Conservation (phyloP, 1,284 basidiomycete genomes). For the Abortiporus biennis region DNA sequence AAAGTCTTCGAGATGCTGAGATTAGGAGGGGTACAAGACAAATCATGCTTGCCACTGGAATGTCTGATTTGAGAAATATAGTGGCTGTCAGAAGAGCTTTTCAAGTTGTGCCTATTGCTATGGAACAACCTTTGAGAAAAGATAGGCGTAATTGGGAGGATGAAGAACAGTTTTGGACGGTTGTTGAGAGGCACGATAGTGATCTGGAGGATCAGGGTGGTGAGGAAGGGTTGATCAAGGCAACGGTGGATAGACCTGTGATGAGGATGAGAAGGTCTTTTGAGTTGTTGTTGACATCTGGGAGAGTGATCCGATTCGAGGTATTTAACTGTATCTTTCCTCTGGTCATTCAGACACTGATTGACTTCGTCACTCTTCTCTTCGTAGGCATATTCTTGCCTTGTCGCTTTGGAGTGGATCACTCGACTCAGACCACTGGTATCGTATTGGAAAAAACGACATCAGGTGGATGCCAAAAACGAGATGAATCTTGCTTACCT, state of each 20-base stretch:
- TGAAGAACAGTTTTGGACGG: constrained; percentile 34
- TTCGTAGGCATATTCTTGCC: constrained; percentile 53
- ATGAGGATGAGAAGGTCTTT: constrained; percentile 67
- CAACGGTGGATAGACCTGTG: constrained; percentile 38
- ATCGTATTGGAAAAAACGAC: constrained; percentile 71
- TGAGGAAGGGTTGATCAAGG: constrained; percentile 43
- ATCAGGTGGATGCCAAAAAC: constrained; percentile 62
- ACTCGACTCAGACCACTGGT: constrained; percentile 61
- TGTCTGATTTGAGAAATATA: constrained; percentile 65
- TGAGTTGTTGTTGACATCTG: constrained; percentile 68
- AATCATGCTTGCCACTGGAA: constrained; percentile 58
- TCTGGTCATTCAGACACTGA: constrained; percentile 2
- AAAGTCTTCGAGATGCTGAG: constrained; percentile 44
- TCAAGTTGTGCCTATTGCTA: constrained; percentile 34
- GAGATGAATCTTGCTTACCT: constrained; percentile 74
- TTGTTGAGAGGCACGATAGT: constrained; percentile 27
- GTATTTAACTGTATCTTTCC: constrained; percentile 37
- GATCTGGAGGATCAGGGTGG: constrained; percentile 63
- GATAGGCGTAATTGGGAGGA: constrained; percentile 22
- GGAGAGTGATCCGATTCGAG: constrained; percentile 71
- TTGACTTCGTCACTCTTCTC: neutral
- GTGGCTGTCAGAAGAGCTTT: constrained; percentile 58
- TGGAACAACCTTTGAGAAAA: constrained; percentile 25
- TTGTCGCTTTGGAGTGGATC: constrained; percentile 75
- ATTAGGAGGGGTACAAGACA: constrained; percentile 60